These are phyloP conservation scores for Pseudisothecium myosuroides DNA, from an alignment of 225 moss, liverwort and hornwort species.

Conservation along the genomic window DNA sequence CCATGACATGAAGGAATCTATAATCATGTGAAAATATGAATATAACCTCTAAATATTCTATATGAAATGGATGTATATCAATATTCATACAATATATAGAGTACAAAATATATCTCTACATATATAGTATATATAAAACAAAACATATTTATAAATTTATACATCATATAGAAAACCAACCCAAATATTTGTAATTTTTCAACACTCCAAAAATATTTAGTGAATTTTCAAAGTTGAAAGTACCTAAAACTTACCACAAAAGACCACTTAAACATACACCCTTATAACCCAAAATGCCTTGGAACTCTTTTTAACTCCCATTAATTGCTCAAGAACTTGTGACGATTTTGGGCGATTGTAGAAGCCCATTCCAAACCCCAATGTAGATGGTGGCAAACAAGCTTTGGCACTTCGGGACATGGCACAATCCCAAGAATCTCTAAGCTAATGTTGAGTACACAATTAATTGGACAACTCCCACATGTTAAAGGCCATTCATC, in stretches of 20 bases:
- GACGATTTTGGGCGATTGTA: no score
- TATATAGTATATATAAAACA: no score
- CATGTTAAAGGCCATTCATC: background rate
- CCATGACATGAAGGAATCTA: fast-evolving
- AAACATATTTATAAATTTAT: background rate
- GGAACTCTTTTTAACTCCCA: background rate
- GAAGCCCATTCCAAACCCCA: background rate
- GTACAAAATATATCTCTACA: background rate
- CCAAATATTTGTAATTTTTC: no score
- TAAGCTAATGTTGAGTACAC: background rate
- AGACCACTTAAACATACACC: no score
- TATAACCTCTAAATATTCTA: no score
- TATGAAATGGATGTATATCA: no score
- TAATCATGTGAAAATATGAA: background rate
- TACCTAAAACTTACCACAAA: background rate
- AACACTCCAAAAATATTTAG: background rate
- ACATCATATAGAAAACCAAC: background rate
- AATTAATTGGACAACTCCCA: background rate
- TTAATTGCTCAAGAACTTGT: background rate
- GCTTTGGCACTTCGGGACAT: no score
- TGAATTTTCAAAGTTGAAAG: background rate
- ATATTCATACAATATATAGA: background rate
- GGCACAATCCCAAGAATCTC: background rate
- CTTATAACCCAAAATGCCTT: background rate
- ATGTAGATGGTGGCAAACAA: background rate